Percentiles rank a stretch among this genome's conserved stretches.
Conservation (phyloP, 2,329 filamentous ascomycete genomes). For the Cytospora piceicola region DNA sequence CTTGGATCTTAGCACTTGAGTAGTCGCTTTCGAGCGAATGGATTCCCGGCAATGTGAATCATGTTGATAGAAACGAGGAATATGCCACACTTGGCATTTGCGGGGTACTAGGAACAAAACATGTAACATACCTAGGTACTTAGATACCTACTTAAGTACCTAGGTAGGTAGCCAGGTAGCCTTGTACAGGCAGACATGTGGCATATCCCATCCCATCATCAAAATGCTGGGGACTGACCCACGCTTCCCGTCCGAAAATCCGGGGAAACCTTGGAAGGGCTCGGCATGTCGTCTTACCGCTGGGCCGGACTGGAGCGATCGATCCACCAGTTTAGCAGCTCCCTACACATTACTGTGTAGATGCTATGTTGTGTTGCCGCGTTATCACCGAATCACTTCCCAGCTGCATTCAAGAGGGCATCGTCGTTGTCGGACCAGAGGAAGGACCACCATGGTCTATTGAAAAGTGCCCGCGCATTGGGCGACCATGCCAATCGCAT, state of each 20-base stretch:
- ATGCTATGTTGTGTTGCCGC: background rate
- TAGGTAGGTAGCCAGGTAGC: background rate
- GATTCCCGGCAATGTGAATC: constrained; percentile 3
- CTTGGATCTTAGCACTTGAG: too few species aligned
- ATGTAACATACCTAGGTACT: too few species aligned
- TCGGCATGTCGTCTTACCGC: background rate
- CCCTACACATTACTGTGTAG: background rate
- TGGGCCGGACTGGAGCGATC: background rate
- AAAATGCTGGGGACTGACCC: constrained; percentile 13
- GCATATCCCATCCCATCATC: constrained; percentile 6
- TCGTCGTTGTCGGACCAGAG: background rate
- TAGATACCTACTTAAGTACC: too few species aligned
- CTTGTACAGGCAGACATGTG: background rate
- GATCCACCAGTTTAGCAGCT: background rate
- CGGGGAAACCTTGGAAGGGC: constrained; percentile 10
- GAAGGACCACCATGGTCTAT: background rate
- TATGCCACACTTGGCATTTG: constrained; percentile 13
- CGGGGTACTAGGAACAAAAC: constrained; percentile 12
- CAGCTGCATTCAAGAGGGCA: background rate
- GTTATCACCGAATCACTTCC: constrained; percentile 13
- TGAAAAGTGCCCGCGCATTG: background rate
- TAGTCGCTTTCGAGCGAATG: too few species aligned
- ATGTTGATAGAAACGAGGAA: background rate
- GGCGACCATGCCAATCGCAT: background rate
- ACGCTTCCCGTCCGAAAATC: constrained; percentile 24